These are phyloP conservation scores for Colletotrichum sp. DNA, from an alignment of 2,329 filamentous ascomycete species.

Conservation along the genomic window DNA sequence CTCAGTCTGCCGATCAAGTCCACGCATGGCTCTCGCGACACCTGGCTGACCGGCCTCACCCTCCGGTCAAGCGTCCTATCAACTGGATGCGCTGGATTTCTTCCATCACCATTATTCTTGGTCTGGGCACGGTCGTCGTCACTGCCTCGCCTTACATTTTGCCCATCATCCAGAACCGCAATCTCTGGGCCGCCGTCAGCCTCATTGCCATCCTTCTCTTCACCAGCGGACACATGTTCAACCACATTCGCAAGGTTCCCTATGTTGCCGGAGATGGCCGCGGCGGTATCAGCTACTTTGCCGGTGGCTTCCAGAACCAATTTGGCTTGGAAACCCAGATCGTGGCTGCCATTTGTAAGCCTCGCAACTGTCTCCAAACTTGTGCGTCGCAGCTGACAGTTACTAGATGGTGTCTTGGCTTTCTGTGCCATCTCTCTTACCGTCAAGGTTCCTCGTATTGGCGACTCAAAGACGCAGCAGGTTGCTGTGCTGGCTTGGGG, in stretches of 20 bases:
- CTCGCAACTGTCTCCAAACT: not conserved
- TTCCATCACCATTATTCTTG: constrained; percentile 71
- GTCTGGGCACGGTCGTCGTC: constrained; percentile 68
- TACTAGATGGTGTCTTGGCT: constrained; percentile 69
- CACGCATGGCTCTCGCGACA: constrained; percentile 81
- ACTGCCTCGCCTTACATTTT: constrained; percentile 80
- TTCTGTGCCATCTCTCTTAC: constrained; percentile 92
- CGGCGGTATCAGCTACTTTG: constrained; percentile 90
- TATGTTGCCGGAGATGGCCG: constrained; percentile 86
- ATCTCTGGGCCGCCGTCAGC: constrained; percentile 90
- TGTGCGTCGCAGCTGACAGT: constrained; percentile 48
- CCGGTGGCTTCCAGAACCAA: constrained; percentile 90
- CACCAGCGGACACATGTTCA: constrained; percentile 98
- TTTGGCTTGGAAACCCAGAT: constrained; percentile 96
- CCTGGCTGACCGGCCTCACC: constrained; percentile 79
- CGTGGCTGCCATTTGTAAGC: constrained; percentile 89
- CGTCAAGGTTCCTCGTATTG: constrained; percentile 89
- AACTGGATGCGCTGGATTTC: constrained; percentile 82
- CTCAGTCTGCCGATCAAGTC: constrained; percentile 76
- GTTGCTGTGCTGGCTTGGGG: constrained; percentile 83
- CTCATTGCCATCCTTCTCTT: constrained; percentile 90
- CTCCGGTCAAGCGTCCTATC: constrained; percentile 79
- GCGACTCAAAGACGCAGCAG: constrained; percentile 78
- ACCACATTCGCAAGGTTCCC: constrained; percentile 94
- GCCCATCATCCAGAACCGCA: constrained; percentile 86